These are phyloP conservation scores for Neopestalotiopsis sp. DNA, from an alignment of 2,329 filamentous ascomycete genomes.

Conservation along the genomic window DNA sequence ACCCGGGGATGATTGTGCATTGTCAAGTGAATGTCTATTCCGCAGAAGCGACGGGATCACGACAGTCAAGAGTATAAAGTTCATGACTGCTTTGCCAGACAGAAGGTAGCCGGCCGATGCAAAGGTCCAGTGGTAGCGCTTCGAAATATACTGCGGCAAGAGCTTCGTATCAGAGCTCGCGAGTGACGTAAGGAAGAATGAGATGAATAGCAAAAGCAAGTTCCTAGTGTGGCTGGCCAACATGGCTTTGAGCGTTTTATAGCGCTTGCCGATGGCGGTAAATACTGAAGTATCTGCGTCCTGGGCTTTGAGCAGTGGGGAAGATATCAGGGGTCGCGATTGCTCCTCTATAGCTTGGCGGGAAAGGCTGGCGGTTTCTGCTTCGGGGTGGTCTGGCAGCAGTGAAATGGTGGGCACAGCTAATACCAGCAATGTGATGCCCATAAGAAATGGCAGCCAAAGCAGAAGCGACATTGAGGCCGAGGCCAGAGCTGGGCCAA, in stretches of 20 bases:
- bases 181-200: conserved; percentile 54
- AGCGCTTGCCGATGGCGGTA: conserved; percentile 32
- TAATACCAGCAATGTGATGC: conserved; percentile 42
- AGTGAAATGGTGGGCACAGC: conserved; percentile 38
- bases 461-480: conserved; percentile 49
- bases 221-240: conserved; percentile 46
- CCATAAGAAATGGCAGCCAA: conserved; percentile 50
- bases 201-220: conserved; percentile 47
- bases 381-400: conserved; percentile 30
- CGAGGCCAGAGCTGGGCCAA: conserved; percentile 52
- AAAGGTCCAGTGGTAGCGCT: conserved; percentile 52
- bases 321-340: conserved; percentile 44
- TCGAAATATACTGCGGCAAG: conserved; percentile 56
- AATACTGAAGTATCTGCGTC: conserved; percentile 26
- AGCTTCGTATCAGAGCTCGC: conserved; percentile 58
- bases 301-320: conserved; percentile 44
- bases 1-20: conserved; percentile 22
- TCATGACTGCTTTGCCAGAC: conserved; percentile 53
- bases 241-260: conserved; percentile 37
- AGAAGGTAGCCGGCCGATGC: conserved; percentile 53
- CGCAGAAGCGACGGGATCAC: conserved; percentile 46
- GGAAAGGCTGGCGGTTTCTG: not conserved
- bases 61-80: conserved; percentile 49
- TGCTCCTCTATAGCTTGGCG: conserved; percentile 37
- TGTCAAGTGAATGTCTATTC: conserved; percentile 24